Conservation (phyloP, 768 basidiomycete species). For the Xerocomellus intermedius region DNA sequence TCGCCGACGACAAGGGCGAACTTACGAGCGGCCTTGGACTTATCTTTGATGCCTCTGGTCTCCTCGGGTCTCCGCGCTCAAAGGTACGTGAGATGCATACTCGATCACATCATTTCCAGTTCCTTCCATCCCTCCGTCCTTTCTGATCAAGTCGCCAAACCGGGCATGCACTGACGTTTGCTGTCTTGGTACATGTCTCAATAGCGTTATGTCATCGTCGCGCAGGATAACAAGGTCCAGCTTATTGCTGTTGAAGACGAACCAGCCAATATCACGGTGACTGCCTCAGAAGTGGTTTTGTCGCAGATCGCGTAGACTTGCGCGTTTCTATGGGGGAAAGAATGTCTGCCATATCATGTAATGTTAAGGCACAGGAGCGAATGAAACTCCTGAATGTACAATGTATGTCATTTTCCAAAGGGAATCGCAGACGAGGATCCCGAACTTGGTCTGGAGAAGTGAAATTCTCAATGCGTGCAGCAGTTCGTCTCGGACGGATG, state of each 20-base stretch:
- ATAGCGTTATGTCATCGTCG: slow-evolving; percentile 56
- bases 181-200: not conserved
- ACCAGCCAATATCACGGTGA: slow-evolving; percentile 48
- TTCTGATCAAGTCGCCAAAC: not conserved
- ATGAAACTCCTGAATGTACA: not conserved
- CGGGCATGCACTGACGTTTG: not conserved
- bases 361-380: not conserved
- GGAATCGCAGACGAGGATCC: not conserved
- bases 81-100: slow-evolving; percentile 41
- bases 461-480: not conserved
- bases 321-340: too few species aligned
- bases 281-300: slow-evolving; percentile 49
- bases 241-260: slow-evolving; percentile 52
- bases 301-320: slow-evolving; percentile 26
- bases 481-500: too few species aligned
- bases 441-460: not conserved
- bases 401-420: not conserved
- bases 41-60: slow-evolving; percentile 56
- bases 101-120: too few species aligned
- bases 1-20: slow-evolving; percentile 66
- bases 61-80: slow-evolving; percentile 67
- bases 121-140: not conserved
- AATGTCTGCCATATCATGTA: not conserved
- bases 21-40: slow-evolving; percentile 56
- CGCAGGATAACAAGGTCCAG: slow-evolving; percentile 56